Conservation (phyloP, 1,284 basidiomycete genomes). For the Puccinia triticina region DNA sequence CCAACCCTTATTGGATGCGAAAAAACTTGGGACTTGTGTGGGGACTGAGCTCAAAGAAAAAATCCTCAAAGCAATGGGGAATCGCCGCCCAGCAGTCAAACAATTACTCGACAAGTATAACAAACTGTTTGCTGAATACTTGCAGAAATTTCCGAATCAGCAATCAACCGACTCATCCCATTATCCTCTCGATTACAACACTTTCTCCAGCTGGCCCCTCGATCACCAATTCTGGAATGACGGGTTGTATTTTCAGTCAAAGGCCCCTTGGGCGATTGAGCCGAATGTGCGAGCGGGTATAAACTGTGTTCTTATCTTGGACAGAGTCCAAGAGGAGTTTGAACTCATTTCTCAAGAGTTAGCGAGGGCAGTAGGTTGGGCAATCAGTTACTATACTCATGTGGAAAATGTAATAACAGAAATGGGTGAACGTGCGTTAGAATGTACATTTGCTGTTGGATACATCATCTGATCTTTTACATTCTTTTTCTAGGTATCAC, state of each 20-base stretch:
- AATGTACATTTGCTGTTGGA: background rate
- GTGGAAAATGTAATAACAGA: background rate
- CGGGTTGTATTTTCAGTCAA: background rate
- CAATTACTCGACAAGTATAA: background rate
- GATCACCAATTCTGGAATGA: slow-evolving; percentile 6
- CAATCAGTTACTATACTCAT: background rate
- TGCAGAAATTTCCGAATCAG: background rate
- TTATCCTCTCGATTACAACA: background rate
- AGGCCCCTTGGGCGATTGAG: background rate
- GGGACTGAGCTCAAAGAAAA: slow-evolving; percentile 4
- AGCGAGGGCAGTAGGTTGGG: background rate
- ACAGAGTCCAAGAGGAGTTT: background rate
- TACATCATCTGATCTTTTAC: background rate
- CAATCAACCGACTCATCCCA: too few species aligned
- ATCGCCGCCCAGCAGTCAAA: background rate
- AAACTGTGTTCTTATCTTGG: background rate
- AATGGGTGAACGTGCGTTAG: background rate
- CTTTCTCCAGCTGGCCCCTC: background rate
- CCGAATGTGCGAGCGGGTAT: background rate
- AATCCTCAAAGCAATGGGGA: background rate
- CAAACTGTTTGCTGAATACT: background rate
- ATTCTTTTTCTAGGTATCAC: background rate
- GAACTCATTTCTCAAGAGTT: background rate
- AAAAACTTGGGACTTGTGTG: background rate
- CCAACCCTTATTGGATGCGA: background rate